Percentiles rank a stretch among this genome's conserved stretches.
Conservation (phyloP, 305 asterid genomes). For the Fraxinus ornus region DNA sequence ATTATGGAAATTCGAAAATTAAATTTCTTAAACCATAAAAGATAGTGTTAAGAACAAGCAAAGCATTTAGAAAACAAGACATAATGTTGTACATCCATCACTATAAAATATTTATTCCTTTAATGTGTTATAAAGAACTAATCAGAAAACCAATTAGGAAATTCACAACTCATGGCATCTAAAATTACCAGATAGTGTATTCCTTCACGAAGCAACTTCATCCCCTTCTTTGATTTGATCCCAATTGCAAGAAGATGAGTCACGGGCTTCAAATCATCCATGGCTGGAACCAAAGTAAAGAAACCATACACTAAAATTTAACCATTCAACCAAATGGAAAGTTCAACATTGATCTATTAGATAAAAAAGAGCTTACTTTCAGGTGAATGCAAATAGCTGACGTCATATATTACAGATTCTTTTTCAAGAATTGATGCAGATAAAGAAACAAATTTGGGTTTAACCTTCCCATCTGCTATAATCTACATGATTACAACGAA, state of each 20-base stretch:
- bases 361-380: slow-evolving; percentile 62
- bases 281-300: slow-evolving; percentile 49
- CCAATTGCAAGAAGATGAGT: slow-evolving; percentile 92
- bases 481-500: slow-evolving; percentile 53
- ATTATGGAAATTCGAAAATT: neutral
- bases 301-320: slow-evolving; percentile 27
- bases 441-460: slow-evolving; percentile 77
- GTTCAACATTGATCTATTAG: slow-evolving; percentile 22
- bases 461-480: slow-evolving; percentile 80
- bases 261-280: slow-evolving; percentile 94
- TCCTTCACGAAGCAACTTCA: slow-evolving; percentile 88
- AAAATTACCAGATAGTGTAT: slow-evolving; percentile 78
- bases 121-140: slow-evolving; percentile 12
- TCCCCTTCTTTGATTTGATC: slow-evolving; percentile 75
- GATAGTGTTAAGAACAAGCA: neutral
- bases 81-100: slow-evolving; percentile 9
- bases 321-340: slow-evolving; percentile 21
- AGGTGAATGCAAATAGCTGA: slow-evolving; percentile 76
- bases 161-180: slow-evolving; percentile 11
- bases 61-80: neutral
- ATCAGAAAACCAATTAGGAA: slow-evolving; percentile 8
- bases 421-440: slow-evolving; percentile 57
- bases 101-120: neutral
- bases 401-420: slow-evolving; percentile 62
- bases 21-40: neutral